A percentile compares a stretch with the other conserved stretches of the same genome.
phyloP scores from a whole-genome alignment of 2,329 filamentous ascomycete species.

The Lasiodiplodia gonubiensis region DNA sequence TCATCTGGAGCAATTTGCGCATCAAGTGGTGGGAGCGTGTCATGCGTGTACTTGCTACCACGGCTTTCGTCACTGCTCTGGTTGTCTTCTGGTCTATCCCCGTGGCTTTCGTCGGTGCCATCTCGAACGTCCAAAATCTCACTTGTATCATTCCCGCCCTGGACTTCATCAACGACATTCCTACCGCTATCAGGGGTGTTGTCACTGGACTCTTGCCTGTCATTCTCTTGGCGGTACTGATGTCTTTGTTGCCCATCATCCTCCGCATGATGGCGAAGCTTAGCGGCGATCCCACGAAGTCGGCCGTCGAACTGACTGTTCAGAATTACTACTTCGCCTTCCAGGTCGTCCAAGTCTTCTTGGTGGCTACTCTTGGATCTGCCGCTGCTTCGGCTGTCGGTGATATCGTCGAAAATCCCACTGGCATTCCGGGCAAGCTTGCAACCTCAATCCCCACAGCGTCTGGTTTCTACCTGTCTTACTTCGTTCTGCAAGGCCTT shows the following conservation, averaged over 20 bases:
- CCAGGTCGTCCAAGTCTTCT: conserved; percentile 89
- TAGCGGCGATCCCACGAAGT: conserved; percentile 78
- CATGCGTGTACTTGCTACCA: conserved; percentile 70
- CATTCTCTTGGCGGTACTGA: conserved; percentile 78
- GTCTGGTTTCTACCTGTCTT: conserved; percentile 94
- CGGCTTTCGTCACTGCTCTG: conserved; percentile 74
- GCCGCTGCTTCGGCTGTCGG: conserved; percentile 68
- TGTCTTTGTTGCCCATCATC: conserved; percentile 83
- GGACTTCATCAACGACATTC: conserved; percentile 74
- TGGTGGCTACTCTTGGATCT: conserved; percentile 82
- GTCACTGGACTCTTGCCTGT: conserved; percentile 84
- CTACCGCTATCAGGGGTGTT: conserved; percentile 74
- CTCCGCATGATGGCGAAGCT: conserved; percentile 70
- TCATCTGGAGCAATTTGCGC: conserved; percentile 85
- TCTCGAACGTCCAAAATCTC: conserved; percentile 82
- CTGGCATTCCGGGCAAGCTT: conserved; percentile 66
- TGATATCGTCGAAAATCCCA: conserved; percentile 69
- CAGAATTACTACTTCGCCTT: conserved; percentile 92
- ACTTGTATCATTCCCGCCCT: conserved; percentile 70
- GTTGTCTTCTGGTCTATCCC: conserved; percentile 87
- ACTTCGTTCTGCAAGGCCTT: conserved; percentile 91
- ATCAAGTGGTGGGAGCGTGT: conserved; percentile 88
- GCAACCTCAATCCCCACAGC: conserved; percentile 78
- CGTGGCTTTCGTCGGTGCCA: conserved; percentile 78
- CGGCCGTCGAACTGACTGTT: conserved; percentile 83